Evolutionary conservation across 352 stramenopile species (phyloP).

Genomic region (Stephanocyclus meneghinianus): DNA sequence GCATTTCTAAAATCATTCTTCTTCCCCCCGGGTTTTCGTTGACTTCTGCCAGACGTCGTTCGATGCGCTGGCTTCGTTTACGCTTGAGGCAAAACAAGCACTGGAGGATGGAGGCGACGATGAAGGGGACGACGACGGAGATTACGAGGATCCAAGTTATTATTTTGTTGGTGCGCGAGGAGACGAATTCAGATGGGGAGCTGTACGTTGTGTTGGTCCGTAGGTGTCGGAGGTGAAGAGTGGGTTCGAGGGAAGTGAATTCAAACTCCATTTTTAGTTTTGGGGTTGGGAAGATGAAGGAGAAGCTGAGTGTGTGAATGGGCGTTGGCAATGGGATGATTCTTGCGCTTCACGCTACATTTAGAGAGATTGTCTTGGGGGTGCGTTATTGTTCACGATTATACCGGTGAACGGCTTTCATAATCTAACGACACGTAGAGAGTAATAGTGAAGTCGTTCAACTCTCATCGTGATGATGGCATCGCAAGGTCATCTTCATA

Average conservation of each 20-base stretch:
- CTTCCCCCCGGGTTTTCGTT: conserved; percentile 25
- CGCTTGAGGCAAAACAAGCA: conserved; percentile 17
- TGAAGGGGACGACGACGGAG: conserved; percentile 21
- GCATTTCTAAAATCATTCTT: conserved; percentile 28
- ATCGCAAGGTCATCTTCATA: too few species aligned
- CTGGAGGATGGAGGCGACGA: conserved; percentile 19
- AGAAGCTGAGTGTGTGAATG: too few species aligned
- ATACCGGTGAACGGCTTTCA: too few species aligned
- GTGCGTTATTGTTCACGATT: too few species aligned
- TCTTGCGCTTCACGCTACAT: too few species aligned
- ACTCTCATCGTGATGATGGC: too few species aligned
- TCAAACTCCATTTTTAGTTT: too few species aligned
- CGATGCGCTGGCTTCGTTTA: background rate
- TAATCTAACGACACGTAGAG: too few species aligned
- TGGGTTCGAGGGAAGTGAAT: background rate
- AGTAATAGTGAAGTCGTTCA: too few species aligned
- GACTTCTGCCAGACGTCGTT: conserved; percentile 19
- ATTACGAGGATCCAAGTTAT: conserved; percentile 22
- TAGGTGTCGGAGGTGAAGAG: background rate
- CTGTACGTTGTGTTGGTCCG: background rate
- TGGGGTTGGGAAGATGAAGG: too few species aligned
- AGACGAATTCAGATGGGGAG: background rate
- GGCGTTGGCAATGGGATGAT: too few species aligned
- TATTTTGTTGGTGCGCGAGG: conserved; percentile 4
- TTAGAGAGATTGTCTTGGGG: too few species aligned